Conservation (phyloP, 139 green algal species). For the Micractinium sp. region DNA sequence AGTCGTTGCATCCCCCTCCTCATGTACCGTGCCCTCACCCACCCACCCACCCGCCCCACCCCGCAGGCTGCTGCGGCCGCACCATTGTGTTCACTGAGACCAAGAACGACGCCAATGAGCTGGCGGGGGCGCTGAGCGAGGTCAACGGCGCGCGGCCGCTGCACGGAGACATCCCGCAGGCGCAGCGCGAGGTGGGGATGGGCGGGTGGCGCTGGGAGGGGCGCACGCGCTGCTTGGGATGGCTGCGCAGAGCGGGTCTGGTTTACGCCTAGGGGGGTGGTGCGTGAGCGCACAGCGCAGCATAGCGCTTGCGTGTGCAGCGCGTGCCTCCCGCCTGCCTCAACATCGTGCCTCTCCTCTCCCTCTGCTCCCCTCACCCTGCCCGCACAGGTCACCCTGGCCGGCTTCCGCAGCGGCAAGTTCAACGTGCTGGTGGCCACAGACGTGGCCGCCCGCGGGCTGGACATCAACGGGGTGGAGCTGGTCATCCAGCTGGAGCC, state of each 20-base stretch:
- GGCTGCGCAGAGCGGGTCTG: no score
- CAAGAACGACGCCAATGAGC: conserved; percentile 93
- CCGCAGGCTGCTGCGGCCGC: conserved; percentile 69
- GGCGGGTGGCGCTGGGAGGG: background rate
- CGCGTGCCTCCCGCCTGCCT: background rate
- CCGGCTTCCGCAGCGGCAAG: conserved; percentile 84
- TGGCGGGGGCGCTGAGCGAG: conserved; percentile 72
- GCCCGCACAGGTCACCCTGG: conserved; percentile 66
- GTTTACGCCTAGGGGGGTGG: no score
- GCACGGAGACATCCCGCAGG: conserved; percentile 95
- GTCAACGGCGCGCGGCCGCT: conserved; percentile 72
- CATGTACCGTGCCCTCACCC: no score
- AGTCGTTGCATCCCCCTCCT: no score
- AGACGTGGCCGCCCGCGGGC: conserved; percentile 96
- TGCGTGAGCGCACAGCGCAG: no score
- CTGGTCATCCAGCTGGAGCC: conserved; percentile 91
- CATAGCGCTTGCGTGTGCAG: no score
- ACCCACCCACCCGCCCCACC: no score
- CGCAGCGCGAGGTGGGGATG: conserved; percentile 65
- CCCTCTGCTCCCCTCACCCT: background rate
- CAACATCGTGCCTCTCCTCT: background rate
- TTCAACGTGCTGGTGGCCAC: conserved; percentile 98
- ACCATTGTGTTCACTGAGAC: conserved; percentile 98
- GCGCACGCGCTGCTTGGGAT: background rate
- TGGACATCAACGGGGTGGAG: conserved; percentile 97